phyloP scores from a whole-genome alignment of 768 basidiomycete genomes.

The Cystofilobasidium capitatum region DNA sequence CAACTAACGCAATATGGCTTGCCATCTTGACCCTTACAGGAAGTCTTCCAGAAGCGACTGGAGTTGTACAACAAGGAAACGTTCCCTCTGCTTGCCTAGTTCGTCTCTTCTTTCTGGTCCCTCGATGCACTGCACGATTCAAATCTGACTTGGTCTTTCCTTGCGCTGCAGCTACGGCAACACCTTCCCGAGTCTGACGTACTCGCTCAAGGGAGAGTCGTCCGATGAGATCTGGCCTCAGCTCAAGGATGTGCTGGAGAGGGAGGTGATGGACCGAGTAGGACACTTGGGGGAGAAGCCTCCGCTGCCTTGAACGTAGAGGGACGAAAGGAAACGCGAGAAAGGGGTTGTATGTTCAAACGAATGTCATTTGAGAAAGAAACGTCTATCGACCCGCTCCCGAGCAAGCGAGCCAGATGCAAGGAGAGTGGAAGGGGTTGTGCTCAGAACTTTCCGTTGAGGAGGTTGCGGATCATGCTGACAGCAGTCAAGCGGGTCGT shows the following conservation, averaged over 20 bases:
- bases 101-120: conserved; percentile 40
- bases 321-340: too few relatives aligned
- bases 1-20: not conserved
- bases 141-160: conserved; percentile 14
- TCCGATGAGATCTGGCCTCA: conserved; percentile 87
- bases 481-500: conserved; percentile 67
- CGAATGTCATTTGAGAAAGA: too few relatives aligned
- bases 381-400: too few relatives aligned
- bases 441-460: conserved; percentile 71
- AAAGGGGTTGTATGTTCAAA: too few relatives aligned
- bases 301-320: too few relatives aligned
- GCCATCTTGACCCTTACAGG: conserved; percentile 43
- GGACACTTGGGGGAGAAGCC: not conserved
- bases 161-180: conserved; percentile 40
- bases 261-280: not conserved
- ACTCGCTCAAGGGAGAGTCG: conserved; percentile 59
- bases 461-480: conserved; percentile 71
- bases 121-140: too few relatives aligned
- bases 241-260: conserved; percentile 39
- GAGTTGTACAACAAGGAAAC: conserved; percentile 68
- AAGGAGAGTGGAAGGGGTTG: too few relatives aligned
- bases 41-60: conserved; percentile 66
- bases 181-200: conserved; percentile 41
- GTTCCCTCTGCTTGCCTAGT: conserved; percentile 63
- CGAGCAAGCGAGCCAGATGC: too few relatives aligned